A percentile compares a stretch with the other conserved stretches of the same genome.
Evolutionary conservation across 139 green algal genomes (phyloP).

Genomic region (Haematococcus sp.): DNA sequence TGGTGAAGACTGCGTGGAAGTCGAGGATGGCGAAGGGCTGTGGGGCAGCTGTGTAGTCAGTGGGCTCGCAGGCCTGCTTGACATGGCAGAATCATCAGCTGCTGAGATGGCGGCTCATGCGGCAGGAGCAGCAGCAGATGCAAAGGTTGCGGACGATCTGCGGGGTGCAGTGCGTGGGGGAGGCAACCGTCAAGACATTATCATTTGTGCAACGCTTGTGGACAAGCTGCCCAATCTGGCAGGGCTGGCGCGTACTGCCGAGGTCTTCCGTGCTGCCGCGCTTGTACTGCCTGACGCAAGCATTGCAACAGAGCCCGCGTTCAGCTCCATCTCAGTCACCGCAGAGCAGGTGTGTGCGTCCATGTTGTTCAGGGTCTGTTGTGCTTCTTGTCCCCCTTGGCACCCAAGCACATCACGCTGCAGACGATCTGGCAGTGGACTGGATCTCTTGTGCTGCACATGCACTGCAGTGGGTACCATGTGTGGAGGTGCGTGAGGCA

Average conservation of each 20-base stretch:
- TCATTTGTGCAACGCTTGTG: constrained; percentile 89
- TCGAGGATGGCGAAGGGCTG: not conserved
- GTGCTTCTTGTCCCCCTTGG: not conserved
- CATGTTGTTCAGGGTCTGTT: not conserved
- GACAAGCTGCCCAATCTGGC: constrained; percentile 88
- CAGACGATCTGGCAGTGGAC: too few species aligned
- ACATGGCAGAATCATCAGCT: not conserved
- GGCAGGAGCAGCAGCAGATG: constrained; percentile 2
- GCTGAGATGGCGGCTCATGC: constrained; percentile 13
- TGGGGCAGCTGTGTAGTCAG: not conserved
- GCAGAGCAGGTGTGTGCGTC: constrained; percentile 54
- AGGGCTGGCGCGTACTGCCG: constrained; percentile 86
- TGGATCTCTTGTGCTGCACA: too few species aligned
- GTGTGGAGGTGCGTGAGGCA: constrained; percentile 58
- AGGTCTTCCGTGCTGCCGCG: constrained; percentile 65
- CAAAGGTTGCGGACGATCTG: not conserved
- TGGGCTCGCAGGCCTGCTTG: not conserved
- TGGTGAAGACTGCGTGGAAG: too few species aligned
- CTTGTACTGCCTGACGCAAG: constrained; percentile 77
- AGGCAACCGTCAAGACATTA: constrained; percentile 57
- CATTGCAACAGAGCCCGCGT: constrained; percentile 55
- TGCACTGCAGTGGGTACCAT: constrained; percentile 71
- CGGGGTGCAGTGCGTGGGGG: not conserved
- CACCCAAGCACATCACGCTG: too few species aligned
- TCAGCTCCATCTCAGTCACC: constrained; percentile 79